phyloP scores from a whole-genome alignment of 75 land plant genomes.

The Pinus taeda region DNA sequence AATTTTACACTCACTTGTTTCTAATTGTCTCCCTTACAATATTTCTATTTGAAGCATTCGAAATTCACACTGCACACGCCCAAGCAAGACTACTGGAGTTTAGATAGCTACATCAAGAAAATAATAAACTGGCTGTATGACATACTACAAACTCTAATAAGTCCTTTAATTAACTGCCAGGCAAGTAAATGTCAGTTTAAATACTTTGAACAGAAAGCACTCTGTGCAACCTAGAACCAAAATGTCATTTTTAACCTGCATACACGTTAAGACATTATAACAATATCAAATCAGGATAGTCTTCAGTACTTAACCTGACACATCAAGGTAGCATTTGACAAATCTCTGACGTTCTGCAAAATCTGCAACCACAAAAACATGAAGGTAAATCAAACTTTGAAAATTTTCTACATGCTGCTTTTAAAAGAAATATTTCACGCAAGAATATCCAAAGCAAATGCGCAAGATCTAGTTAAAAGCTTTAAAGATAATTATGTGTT shows the following conservation, averaged over 20 bases:
- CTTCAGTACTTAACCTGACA: conserved; percentile 19
- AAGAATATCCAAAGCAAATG: neutral
- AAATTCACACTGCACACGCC: too few relatives aligned
- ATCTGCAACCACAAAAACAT: conserved; percentile 14
- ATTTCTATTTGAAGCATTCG: too few relatives aligned
- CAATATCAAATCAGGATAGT: neutral
- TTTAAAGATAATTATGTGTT: neutral
- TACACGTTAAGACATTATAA: neutral
- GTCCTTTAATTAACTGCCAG: neutral
- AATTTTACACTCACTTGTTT: too few relatives aligned
- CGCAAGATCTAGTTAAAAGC: neutral
- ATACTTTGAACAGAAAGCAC: neutral
- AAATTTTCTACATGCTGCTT: neutral
- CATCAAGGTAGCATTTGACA: conserved; percentile 17
- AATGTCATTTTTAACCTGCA: neutral
- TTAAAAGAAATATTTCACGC: neutral
- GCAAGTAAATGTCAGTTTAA: neutral
- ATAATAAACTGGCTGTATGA: neutral
- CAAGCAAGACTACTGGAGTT: too few relatives aligned
- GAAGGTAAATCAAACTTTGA: neutral
- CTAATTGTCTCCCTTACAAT: too few relatives aligned
- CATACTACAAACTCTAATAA: neutral
- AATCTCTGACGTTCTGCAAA: conserved; percentile 17
- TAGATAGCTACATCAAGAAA: too few relatives aligned
- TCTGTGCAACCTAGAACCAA: neutral